Percentiles rank a stretch among this genome's conserved stretches.
These are phyloP conservation scores for Hypericum androsaemum DNA, from an alignment of 345 rosid genomes.

Conservation along the genomic window DNA sequence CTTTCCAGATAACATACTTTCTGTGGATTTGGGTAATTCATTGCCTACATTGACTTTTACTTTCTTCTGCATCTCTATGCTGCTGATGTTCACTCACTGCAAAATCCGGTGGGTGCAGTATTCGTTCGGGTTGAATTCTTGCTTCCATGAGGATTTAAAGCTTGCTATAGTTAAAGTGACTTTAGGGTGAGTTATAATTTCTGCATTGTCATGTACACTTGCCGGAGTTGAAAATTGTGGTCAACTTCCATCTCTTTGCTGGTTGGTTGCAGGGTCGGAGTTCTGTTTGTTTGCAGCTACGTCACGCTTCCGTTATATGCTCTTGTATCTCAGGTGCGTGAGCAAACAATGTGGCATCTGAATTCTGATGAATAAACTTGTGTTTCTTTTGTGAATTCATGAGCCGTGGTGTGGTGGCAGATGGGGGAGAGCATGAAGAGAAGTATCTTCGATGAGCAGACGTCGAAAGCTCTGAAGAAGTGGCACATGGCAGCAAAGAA, in stretches of 20 bases:
- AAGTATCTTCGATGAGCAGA: conserved; percentile 88
- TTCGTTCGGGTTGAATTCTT: conserved; percentile 53
- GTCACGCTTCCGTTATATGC: conserved; percentile 86
- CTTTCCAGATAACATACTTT: conserved; percentile 95
- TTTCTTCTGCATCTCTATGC: not conserved
- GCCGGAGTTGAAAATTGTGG: not conserved
- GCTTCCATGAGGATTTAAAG: conserved; percentile 58
- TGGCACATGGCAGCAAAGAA: conserved; percentile 81
- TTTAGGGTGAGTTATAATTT: conserved; percentile 49
- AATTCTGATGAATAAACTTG: too few species aligned
- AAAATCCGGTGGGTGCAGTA: conserved; percentile 35
- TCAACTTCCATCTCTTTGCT: not conserved
- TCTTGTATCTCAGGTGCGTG: conserved; percentile 80
- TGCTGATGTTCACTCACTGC: conserved; percentile 3
- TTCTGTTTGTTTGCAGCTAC: conserved; percentile 71
- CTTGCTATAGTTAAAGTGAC: conserved; percentile 45
- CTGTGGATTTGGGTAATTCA: conserved; percentile 80
- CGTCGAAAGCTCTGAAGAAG: conserved; percentile 77
- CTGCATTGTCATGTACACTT: not conserved
- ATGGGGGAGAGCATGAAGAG: conserved; percentile 90
- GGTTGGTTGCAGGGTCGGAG: conserved; percentile 41
- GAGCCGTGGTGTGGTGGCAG: conserved; percentile 21
- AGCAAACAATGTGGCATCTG: too few species aligned
- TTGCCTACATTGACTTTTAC: conserved; percentile 3
- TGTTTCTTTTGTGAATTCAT: too few species aligned